Conservation (phyloP, 805 yeast genomes). For the Saccharomycopsis microspora region DNA sequence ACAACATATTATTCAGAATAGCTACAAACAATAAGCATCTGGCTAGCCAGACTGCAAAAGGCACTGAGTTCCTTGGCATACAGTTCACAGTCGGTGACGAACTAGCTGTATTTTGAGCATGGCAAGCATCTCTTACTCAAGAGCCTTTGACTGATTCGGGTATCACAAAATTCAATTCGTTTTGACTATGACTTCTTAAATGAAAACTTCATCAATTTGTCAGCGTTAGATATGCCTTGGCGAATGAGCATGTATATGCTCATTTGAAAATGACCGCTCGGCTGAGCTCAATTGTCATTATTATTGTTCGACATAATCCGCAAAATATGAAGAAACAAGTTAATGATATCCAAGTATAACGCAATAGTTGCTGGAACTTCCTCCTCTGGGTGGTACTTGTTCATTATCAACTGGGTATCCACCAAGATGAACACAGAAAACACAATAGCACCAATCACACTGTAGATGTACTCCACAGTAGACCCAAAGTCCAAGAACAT, state of each 20-base stretch:
- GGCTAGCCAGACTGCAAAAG: too few relatives aligned
- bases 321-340: constrained; percentile 67
- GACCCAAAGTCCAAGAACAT: constrained; percentile 53
- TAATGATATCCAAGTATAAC: constrained; percentile 73
- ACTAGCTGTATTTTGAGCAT: too few relatives aligned
- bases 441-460: constrained; percentile 62
- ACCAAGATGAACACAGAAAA: constrained; percentile 64
- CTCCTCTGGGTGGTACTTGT: constrained; percentile 68
- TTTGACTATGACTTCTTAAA: too few relatives aligned
- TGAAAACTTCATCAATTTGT: too few relatives aligned
- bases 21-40: too few relatives aligned
- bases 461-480: constrained; percentile 54
- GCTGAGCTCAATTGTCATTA: neutral
- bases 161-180: too few relatives aligned
- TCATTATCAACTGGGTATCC: constrained; percentile 75
- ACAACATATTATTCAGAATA: too few relatives aligned
- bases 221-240: neutral
- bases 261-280: neutral
- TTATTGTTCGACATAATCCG: constrained; percentile 34
- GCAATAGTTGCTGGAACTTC: constrained; percentile 73
- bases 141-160: too few relatives aligned
- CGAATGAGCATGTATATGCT: neutral
- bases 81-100: too few relatives aligned
- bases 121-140: too few relatives aligned
- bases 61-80: too few relatives aligned